Evolutionary conservation across 148 eudicot species (phyloP).

Genomic region (Rhododendron mucronatum): DNA sequence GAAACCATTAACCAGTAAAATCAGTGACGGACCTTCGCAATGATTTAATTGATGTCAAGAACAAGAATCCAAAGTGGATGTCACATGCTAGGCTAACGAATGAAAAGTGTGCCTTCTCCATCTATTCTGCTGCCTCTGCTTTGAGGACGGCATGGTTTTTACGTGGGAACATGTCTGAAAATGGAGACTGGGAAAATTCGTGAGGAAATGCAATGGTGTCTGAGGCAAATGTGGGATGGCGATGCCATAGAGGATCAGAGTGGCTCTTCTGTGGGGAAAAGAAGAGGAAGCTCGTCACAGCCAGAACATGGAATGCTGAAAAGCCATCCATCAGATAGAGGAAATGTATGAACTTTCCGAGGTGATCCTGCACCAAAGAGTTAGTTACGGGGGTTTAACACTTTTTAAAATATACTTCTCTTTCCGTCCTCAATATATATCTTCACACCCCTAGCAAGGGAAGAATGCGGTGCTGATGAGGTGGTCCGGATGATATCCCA

Average conservation of each 20-base stretch:
- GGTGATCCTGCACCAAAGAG: conserved; percentile 85
- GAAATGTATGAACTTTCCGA: conserved; percentile 32
- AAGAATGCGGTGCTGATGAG: conserved; percentile 12
- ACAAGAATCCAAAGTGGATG: conserved; percentile 70
- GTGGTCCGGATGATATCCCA: conserved; percentile 4
- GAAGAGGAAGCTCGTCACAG: conserved; percentile 55
- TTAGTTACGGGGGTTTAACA: conserved; percentile 50
- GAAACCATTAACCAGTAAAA: conserved; percentile 28
- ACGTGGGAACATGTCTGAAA: conserved; percentile 47
- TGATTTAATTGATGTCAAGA: conserved; percentile 65
- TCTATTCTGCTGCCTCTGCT: conserved; percentile 50
- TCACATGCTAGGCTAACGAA: conserved; percentile 55
- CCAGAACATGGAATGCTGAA: conserved; percentile 45
- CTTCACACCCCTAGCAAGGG: conserved; percentile 22
- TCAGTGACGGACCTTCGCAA: conserved; percentile 77
- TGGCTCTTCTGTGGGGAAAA: conserved; percentile 53
- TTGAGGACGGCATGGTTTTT: conserved; percentile 40
- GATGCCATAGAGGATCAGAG: conserved; percentile 46
- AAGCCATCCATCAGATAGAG: conserved; percentile 50
- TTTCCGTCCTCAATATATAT: conserved; percentile 22
- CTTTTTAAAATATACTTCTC: conserved; percentile 28
- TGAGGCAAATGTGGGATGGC: conserved; percentile 42
- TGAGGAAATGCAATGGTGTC: conserved; percentile 56
- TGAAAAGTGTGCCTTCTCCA: conserved; percentile 56
- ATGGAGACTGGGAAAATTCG: conserved; percentile 50